A percentile compares a stretch with the other conserved stretches of the same genome.
phyloP scores from a whole-genome alignment of 208 protist genomes.

The Blastocrithidia nonstop region DNA sequence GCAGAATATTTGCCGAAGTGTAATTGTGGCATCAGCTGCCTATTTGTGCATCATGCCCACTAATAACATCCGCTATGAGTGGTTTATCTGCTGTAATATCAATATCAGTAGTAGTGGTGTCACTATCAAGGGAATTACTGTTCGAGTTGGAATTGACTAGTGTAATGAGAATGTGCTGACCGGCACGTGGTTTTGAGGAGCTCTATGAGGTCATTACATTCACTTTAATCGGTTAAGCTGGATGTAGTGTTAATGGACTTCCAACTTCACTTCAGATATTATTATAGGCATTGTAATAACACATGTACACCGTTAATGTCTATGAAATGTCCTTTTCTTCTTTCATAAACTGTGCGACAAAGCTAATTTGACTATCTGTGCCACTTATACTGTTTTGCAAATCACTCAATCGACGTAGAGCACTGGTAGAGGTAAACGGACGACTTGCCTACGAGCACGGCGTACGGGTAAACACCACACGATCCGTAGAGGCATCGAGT shows the following conservation, averaged over 20 bases:
- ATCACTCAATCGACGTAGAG: slow-evolving; percentile 16
- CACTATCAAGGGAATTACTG: neutral
- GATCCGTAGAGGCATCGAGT: slow-evolving; percentile 20
- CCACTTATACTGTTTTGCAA: slow-evolving; percentile 8
- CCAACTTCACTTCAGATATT: slow-evolving; percentile 56
- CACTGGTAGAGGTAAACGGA: slow-evolving; percentile 13
- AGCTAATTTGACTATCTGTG: slow-evolving; percentile 15
- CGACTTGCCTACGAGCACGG: slow-evolving; percentile 18
- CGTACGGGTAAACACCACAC: slow-evolving; percentile 50
- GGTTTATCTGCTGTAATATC: slow-evolving; percentile 3
- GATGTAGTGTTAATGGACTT: no score
- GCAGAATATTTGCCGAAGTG: slow-evolving; percentile 26
- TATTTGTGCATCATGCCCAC: slow-evolving; percentile 11
- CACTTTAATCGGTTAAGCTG: no score
- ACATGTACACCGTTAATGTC: slow-evolving; percentile 28
- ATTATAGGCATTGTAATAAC: slow-evolving; percentile 17
- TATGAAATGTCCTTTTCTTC: slow-evolving; percentile 1
- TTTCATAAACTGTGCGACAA: slow-evolving; percentile 60
- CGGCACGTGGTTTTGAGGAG: slow-evolving; percentile 40
- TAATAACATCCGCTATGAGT: slow-evolving; percentile 19
- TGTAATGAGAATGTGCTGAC: slow-evolving; percentile 50
- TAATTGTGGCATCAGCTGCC: slow-evolving; percentile 85
- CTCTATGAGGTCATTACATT: no score
- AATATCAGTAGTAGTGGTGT: neutral
- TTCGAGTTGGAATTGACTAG: slow-evolving; percentile 9